Evolutionary conservation across 768 basidiomycete genomes (phyloP).

Genomic region (Cubamyces lactineus): DNA sequence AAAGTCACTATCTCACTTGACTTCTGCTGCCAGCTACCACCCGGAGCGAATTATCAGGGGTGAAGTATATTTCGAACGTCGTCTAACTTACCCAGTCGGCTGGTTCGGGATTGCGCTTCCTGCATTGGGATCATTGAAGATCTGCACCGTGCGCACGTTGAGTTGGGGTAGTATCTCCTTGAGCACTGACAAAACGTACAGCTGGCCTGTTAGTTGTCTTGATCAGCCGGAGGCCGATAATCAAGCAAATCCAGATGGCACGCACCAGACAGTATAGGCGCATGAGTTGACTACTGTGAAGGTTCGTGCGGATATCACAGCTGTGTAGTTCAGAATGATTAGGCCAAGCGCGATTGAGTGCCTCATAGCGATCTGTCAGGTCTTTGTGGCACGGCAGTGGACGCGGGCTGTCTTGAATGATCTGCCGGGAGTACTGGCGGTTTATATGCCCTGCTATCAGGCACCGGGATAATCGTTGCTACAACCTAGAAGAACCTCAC

Average conservation of each 20-base stretch:
- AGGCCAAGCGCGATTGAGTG: neutral
- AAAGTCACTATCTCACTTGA: slow-evolving; percentile 33
- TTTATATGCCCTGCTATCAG: no score
- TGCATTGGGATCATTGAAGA: slow-evolving; percentile 38
- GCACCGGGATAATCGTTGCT: no score
- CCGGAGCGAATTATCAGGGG: neutral
- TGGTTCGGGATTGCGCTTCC: slow-evolving; percentile 33
- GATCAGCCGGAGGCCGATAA: neutral
- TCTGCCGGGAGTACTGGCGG: no score
- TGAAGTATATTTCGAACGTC: no score
- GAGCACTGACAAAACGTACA: slow-evolving; percentile 20
- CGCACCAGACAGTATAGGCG: slow-evolving; percentile 46
- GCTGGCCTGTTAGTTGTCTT: slow-evolving; percentile 36
- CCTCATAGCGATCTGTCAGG: no score
- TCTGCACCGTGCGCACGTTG: slow-evolving; percentile 8
- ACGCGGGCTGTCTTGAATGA: no score
- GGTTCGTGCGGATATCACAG: slow-evolving; percentile 24
- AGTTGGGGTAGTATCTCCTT: neutral
- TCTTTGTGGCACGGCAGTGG: no score
- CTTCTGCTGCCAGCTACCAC: slow-evolving; percentile 34
- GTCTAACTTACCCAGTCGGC: slow-evolving; percentile 34
- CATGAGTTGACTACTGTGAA: slow-evolving; percentile 46
- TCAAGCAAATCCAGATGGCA: neutral
- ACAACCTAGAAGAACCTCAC: no score
- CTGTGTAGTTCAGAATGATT: slow-evolving; percentile 7